Evolutionary conservation across 805 yeast genomes (phyloP).

Genomic region (Hanseniaspora thailandica): DNA sequence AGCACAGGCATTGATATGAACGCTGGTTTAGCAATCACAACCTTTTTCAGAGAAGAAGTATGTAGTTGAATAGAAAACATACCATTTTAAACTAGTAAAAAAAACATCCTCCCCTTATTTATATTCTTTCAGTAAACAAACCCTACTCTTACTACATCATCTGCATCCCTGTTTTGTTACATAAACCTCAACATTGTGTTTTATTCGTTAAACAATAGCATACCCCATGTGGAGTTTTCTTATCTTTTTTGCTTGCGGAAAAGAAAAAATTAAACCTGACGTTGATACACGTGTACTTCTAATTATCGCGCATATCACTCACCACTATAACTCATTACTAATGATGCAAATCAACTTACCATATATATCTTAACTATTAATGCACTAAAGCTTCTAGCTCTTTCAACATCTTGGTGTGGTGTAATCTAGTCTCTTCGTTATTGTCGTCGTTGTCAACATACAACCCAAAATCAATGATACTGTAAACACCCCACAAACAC

Average conservation of each 20-base stretch:
- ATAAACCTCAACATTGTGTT: too few relatives aligned
- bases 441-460: slow-evolving; percentile 33
- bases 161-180: too few relatives aligned
- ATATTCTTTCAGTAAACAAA: too few relatives aligned
- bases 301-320: not conserved
- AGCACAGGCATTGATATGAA: not conserved
- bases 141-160: too few relatives aligned
- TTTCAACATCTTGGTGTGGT: not conserved
- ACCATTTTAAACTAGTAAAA: too few relatives aligned
- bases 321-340: too few relatives aligned
- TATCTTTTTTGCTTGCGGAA: not conserved
- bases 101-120: too few relatives aligned
- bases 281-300: not conserved
- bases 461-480: slow-evolving; percentile 55
- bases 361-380: not conserved
- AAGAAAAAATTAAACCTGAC: not conserved
- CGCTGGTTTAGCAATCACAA: not conserved
- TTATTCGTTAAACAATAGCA: not conserved
- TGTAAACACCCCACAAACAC: slow-evolving; percentile 49
- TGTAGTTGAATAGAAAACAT: too few relatives aligned
- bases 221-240: slow-evolving; percentile 4
- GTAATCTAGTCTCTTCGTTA: not conserved
- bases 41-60: too few relatives aligned
- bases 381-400: not conserved
- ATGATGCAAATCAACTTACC: too few relatives aligned